Conservation (phyloP, 306 rosid genomes). For the Astragalus membranaceus region DNA sequence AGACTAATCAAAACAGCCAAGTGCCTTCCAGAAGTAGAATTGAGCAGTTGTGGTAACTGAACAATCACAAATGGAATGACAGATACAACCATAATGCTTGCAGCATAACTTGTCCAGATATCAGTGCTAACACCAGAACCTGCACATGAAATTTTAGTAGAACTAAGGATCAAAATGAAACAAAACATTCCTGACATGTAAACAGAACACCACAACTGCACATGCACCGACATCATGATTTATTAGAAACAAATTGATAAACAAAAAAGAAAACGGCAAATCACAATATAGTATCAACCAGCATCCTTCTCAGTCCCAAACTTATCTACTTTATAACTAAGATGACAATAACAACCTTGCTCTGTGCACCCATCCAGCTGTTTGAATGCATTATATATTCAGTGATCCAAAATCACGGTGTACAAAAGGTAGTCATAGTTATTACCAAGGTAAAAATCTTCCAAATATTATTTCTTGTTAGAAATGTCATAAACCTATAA, state of each 20-base stretch:
- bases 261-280: not conserved
- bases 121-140: constrained; percentile 97
- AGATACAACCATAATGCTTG: constrained; percentile 72
- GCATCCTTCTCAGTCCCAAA: constrained; percentile 7
- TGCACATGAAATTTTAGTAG: constrained; percentile 31
- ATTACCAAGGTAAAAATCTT: not conserved
- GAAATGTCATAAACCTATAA: not conserved
- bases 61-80: constrained; percentile 76
- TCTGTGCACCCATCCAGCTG: not conserved
- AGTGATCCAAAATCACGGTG: not conserved
- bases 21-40: constrained; percentile 66
- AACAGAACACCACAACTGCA: not conserved
- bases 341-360: not conserved
- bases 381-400: not conserved
- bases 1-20: constrained; percentile 76
- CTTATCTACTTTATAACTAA: not conserved
- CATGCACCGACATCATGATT: not conserved
- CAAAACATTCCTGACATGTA: not conserved
- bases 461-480: not conserved
- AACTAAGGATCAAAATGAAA: constrained; percentile 2
- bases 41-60: constrained; percentile 75
- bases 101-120: constrained; percentile 90
- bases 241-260: not conserved
- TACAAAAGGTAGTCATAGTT: not conserved
- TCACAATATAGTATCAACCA: not conserved